A percentile compares a stretch with the other conserved stretches of the same genome.
These are phyloP conservation scores for Aphanomyces euteiches DNA, from an alignment of 352 stramenopile species.

Conservation along the genomic window DNA sequence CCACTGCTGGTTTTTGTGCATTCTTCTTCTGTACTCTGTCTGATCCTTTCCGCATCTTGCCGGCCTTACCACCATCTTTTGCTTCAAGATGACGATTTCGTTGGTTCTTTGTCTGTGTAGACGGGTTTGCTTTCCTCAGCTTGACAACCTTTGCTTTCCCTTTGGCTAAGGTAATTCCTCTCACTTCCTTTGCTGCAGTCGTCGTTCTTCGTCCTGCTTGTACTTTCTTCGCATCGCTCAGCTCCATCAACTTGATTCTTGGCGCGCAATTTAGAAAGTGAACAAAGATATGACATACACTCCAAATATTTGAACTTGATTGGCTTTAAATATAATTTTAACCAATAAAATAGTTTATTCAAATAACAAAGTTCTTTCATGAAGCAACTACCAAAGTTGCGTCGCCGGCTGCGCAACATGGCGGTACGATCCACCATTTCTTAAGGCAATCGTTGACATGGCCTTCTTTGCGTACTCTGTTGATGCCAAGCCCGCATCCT, in stretches of 20 bases:
- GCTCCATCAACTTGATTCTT: not conserved
- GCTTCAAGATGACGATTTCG: too few species aligned
- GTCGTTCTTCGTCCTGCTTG: not conserved
- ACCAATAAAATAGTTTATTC: constrained; percentile 1
- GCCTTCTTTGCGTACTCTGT: constrained; percentile 63
- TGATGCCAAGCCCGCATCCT: constrained; percentile 63
- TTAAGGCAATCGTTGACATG: constrained; percentile 63
- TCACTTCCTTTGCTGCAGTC: not conserved
- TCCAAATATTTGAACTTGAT: constrained; percentile 3
- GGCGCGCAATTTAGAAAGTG: not conserved
- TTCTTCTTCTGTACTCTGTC: too few species aligned
- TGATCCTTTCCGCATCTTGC: too few species aligned
- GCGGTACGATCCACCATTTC: constrained; percentile 63
- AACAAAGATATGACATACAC: too few species aligned
- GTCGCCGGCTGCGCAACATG: constrained; percentile 54
- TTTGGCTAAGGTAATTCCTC: not conserved
- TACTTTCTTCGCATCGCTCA: not conserved
- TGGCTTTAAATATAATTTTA: constrained; percentile 1
- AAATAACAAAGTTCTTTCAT: not conserved
- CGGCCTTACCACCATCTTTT: too few species aligned
- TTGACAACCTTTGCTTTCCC: not conserved
- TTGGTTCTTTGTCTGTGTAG: too few species aligned
- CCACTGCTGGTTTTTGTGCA: too few species aligned
- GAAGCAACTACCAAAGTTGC: constrained; percentile 49
- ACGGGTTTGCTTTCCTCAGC: not conserved